Evolutionary conservation across 163 green algal genomes (phyloP), one percentile per base, ranked within the genome.

Genomic region (Coccomyxa subellipsoidea): DNA sequence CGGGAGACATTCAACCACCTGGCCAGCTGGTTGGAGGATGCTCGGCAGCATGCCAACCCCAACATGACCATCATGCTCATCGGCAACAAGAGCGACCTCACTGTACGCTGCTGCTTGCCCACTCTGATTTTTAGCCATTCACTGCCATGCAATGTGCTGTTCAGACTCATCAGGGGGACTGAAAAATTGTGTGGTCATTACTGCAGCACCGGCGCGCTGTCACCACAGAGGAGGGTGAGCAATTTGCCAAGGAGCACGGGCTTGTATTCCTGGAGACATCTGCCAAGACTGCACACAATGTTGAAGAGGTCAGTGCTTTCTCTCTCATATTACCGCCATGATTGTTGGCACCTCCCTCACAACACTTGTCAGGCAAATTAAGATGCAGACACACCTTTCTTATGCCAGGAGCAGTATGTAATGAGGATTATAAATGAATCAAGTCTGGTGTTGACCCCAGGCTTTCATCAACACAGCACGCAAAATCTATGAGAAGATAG

Each of bases 31-130:
- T 90, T 99, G 78, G 97, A 99, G 83, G 97, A 99, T 84, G 97
- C 97, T 8, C 89, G 96, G 40, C 95, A 98, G 90, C 97, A 99
- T 84, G 97, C 97, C 34, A 99, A 99, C 90, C 94, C 95, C 38
- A 98, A 98, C 91, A 99, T 99, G 97, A 99, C 96, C 47, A 99
- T 99, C 86, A 99, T 99, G 97, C 92, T 99, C 31, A 99, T 99
- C 71, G 97, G 97, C 70, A 99, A 99, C 93, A 99, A 99, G 90
- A 92, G 89, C 27, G 97, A 99, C 90, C 87, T 99, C 27, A 92
- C 88, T 71, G 91, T 96, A 75, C 86, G 91, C 35, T 32, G 8
- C 72, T 70, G 0, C 76, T 69, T 9, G 29, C 38, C 21, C 21
- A 39, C 31, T 31, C n/a, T n/a, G n/a, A n/a, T n/a, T n/a, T n/a